These are phyloP conservation scores for Pleurotus sapidus DNA, from an alignment of 768 basidiomycete genomes.

Conservation along the genomic window DNA sequence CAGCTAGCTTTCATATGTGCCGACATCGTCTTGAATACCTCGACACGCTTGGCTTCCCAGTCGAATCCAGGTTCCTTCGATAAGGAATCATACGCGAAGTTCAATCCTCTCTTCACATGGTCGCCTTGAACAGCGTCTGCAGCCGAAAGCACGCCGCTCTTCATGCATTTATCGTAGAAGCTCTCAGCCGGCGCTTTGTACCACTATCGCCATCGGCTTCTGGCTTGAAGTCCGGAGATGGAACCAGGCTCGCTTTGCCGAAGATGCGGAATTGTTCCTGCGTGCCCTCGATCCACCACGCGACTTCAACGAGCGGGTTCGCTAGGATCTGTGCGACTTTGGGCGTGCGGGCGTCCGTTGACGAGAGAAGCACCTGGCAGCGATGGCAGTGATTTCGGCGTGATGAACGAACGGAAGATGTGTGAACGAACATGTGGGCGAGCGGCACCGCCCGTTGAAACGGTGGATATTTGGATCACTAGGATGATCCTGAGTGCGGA, in stretches of 20 bases:
- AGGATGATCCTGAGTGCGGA: background rate
- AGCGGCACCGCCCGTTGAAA: constrained; percentile 53
- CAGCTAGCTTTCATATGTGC: constrained; percentile 68
- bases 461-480: constrained; percentile 36
- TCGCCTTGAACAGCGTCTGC: constrained; percentile 14
- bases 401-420: constrained; percentile 59
- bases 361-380: constrained; percentile 62
- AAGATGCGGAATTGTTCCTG: constrained; percentile 73
- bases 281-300: constrained; percentile 71
- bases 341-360: constrained; percentile 71
- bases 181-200: background rate
- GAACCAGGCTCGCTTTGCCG: constrained; percentile 55
- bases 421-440: constrained; percentile 64
- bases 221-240: constrained; percentile 38
- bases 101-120: constrained; percentile 12
- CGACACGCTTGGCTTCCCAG: constrained; percentile 67
- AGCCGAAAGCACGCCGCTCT: constrained; percentile 16
- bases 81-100: constrained; percentile 27
- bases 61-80: constrained; percentile 39
- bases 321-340: constrained; percentile 59
- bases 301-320: constrained; percentile 53
- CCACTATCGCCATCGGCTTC: background rate
- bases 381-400: constrained; percentile 34
- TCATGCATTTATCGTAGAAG: constrained; percentile 27
- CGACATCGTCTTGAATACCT: constrained; percentile 57